Evolutionary conservation across 2,329 filamentous ascomycete genomes (phyloP).

Genomic region (Huntiella omanensis): DNA sequence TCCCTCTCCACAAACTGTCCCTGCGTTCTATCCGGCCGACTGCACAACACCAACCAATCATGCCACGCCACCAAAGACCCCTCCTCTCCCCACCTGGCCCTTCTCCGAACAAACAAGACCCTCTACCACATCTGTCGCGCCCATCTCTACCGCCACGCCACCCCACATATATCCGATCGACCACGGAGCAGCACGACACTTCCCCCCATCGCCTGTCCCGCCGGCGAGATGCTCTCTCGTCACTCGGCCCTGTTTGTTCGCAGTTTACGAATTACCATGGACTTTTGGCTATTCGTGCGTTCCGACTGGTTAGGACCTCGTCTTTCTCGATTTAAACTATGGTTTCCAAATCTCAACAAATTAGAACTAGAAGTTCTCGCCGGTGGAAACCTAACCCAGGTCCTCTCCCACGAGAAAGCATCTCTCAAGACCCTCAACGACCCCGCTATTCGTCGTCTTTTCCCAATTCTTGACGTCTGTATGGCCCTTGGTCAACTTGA

Average conservation of each 20-base stretch:
- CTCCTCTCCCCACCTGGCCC: conserved; percentile 18
- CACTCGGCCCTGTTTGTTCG: background rate
- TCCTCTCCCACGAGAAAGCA: background rate
- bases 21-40: conserved; percentile 15
- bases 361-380: conserved; percentile 16
- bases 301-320: background rate
- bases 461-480: background rate
- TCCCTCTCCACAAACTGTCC: conserved; percentile 18
- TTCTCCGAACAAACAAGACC: conserved; percentile 21
- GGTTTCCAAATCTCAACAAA: conserved; percentile 5
- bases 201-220: conserved; percentile 12
- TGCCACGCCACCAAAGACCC: conserved; percentile 16
- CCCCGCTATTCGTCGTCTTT: background rate
- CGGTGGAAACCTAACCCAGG: background rate
- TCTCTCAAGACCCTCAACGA: conserved; percentile 14
- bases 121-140: conserved; percentile 21
- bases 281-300: conserved; percentile 4
- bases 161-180: conserved; percentile 25
- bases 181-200: conserved; percentile 18
- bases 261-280: conserved; percentile 5
- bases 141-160: conserved; percentile 29
- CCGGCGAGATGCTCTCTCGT: background rate
- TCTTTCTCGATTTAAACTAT: background rate
- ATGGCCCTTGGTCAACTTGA: conserved; percentile 24
- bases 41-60: conserved; percentile 17